Percentiles rank a stretch among this genome's conserved stretches.
Conservation (phyloP, 2,329 filamentous ascomycete genomes). For the Colletotrichum cordylinicola region DNA sequence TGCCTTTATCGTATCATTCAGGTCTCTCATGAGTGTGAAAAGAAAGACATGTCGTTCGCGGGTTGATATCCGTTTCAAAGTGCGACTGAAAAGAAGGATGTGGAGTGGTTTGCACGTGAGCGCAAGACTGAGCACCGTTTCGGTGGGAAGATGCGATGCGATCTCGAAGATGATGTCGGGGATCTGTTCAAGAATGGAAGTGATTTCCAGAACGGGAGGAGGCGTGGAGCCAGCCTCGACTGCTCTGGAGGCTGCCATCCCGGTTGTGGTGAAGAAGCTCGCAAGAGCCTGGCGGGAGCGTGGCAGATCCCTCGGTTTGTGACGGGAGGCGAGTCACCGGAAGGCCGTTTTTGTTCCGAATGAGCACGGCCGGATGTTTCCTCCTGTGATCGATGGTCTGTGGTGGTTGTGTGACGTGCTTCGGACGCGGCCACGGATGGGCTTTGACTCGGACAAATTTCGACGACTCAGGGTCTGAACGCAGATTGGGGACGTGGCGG, state of each 20-base stretch:
- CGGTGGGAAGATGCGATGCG: slow-evolving; percentile 8
- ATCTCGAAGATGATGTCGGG: slow-evolving; percentile 14
- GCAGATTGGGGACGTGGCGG: not conserved
- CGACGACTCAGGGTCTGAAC: not conserved
- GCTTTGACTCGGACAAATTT: slow-evolving; percentile 5
- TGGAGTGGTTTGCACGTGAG: slow-evolving; percentile 13
- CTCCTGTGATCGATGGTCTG: not conserved
- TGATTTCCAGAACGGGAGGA: not conserved
- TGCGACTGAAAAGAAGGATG: not conserved
- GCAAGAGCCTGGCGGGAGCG: not conserved
- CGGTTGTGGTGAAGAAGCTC: not conserved
- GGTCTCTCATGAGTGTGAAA: slow-evolving; percentile 4
- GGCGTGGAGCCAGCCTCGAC: not conserved
- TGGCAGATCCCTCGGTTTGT: not conserved
- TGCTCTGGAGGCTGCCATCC: not conserved
- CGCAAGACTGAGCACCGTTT: slow-evolving; percentile 6
- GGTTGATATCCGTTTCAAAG: not conserved
- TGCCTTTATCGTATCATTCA: not conserved
- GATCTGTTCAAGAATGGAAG: not conserved
- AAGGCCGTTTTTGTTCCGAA: not conserved
- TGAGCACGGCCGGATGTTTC: not conserved
- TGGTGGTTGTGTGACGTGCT: not conserved
- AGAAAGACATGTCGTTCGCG: not conserved
- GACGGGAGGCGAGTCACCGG: not conserved
- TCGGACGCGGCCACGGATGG: not conserved